phyloP scores from a whole-genome alignment of 345 rosid species.

The Hevea brasiliensis region DNA sequence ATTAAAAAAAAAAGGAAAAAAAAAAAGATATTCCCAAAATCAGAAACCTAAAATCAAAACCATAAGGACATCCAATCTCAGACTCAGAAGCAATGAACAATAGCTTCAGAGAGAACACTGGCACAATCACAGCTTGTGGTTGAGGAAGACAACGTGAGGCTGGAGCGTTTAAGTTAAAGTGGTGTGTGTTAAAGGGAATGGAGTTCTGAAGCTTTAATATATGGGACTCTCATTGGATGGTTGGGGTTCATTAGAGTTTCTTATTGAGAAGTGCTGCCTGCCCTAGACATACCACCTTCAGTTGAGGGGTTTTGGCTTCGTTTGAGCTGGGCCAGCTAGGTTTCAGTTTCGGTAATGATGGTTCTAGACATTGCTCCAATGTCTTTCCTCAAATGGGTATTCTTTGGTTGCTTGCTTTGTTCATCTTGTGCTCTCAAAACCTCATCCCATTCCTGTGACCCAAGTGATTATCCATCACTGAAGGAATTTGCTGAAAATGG shows the following conservation, averaged over 20 bases:
- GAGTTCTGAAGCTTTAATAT: no score
- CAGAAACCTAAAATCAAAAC: no score
- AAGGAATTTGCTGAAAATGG: conserved; percentile 51
- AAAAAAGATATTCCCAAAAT: no score
- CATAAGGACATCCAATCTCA: no score
- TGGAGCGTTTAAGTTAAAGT: no score
- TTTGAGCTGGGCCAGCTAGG: conserved; percentile 30
- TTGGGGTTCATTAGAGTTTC: conserved; percentile 20
- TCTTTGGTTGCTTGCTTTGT: conserved; percentile 46
- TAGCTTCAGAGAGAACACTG: no score
- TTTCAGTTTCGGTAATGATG: conserved; percentile 42
- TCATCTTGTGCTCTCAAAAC: conserved; percentile 47
- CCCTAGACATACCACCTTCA: conserved; percentile 4
- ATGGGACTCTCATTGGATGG: no score
- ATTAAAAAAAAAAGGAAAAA: no score
- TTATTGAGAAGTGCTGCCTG: conserved; percentile 20
- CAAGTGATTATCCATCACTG: conserved; percentile 59
- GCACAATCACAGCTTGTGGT: no score
- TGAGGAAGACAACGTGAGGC: no score
- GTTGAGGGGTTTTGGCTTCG: conserved; percentile 27
- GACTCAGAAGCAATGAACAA: no score
- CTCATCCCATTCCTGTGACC: conserved; percentile 49
- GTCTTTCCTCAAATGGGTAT: conserved; percentile 42
- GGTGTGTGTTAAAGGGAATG: no score
- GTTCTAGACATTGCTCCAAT: conserved; percentile 31